Conservation (phyloP, 805 yeast genomes). For the Brettanomyces bruxellensis region DNA sequence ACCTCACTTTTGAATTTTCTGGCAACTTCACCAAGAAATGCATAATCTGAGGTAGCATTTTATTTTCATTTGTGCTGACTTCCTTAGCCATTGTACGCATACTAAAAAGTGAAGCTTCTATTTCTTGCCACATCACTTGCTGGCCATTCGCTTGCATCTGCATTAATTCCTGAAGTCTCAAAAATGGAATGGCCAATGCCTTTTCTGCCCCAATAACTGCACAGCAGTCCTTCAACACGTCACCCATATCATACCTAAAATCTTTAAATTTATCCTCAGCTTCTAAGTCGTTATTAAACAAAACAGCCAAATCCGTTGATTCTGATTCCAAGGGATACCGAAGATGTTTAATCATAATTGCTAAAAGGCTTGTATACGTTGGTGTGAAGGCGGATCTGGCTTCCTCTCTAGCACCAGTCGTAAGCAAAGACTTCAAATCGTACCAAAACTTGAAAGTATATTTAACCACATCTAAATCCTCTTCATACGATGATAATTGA, state of each 20-base stretch:
- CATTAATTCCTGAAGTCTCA: slow-evolving; percentile 38
- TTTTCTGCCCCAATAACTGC: slow-evolving; percentile 72
- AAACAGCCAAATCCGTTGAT: slow-evolving; percentile 29
- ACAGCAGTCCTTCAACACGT: slow-evolving; percentile 93
- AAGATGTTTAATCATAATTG: slow-evolving; percentile 57
- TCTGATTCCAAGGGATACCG: slow-evolving; percentile 51
- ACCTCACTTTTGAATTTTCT: slow-evolving; percentile 77
- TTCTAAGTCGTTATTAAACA: slow-evolving; percentile 64
- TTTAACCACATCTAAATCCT: slow-evolving; percentile 81
- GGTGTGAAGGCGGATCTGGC: slow-evolving; percentile 44
- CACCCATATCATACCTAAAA: slow-evolving; percentile 95
- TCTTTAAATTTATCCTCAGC: slow-evolving; percentile 89
- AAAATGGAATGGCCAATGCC: slow-evolving; percentile 66
- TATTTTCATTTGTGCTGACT: slow-evolving; percentile 54
- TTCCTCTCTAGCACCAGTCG: slow-evolving; percentile 45
- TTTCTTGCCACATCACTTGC: slow-evolving; percentile 62
- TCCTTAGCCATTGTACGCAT: slow-evolving; percentile 94
- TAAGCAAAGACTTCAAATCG: slow-evolving; percentile 62
- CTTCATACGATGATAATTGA: slow-evolving; percentile 61
- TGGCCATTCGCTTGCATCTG: slow-evolving; percentile 21
- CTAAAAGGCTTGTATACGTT: slow-evolving; percentile 48
- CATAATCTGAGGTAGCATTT: slow-evolving; percentile 72
- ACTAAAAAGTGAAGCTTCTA: slow-evolving; percentile 85
- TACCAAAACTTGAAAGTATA: slow-evolving; percentile 94
- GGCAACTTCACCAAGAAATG: slow-evolving; percentile 59